Conservation (phyloP, 2,329 filamentous ascomycete genomes). For the Fusarium neocosmosporiellum region DNA sequence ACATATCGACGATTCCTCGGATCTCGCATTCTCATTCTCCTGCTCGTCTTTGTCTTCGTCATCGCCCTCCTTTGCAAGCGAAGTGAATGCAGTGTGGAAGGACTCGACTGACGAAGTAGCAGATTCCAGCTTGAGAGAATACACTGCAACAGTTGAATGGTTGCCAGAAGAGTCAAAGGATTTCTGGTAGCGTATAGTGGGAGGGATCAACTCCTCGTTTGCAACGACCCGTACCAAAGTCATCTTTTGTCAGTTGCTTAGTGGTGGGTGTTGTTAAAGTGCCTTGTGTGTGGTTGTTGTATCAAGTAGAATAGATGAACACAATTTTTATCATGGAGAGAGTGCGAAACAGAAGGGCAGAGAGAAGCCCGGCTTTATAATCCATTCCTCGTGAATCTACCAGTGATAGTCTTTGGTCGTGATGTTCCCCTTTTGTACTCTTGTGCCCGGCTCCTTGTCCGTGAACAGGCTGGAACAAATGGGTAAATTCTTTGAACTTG, state of each 20-base stretch:
- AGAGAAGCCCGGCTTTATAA: not conserved
- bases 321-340: not conserved
- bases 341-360: not conserved
- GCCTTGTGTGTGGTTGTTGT: not conserved
- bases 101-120: not conserved
- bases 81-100: not conserved
- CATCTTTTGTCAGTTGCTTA: not conserved
- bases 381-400: not conserved
- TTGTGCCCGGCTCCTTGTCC: not conserved
- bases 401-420: not conserved
- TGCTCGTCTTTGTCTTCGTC: not conserved
- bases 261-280: not conserved
- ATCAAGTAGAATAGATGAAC: not conserved
- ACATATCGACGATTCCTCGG: not conserved
- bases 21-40: not conserved
- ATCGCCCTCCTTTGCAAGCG: not conserved
- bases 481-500: not conserved
- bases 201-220: not conserved
- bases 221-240: not conserved
- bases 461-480: not conserved
- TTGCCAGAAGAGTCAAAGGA: not conserved
- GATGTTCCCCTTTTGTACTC: not conserved
- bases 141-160: not conserved
- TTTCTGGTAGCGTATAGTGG: not conserved
- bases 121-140: not conserved